Evolutionary conservation across 1,284 basidiomycete species (phyloP).

Genomic region (Trichosporon asahii): DNA sequence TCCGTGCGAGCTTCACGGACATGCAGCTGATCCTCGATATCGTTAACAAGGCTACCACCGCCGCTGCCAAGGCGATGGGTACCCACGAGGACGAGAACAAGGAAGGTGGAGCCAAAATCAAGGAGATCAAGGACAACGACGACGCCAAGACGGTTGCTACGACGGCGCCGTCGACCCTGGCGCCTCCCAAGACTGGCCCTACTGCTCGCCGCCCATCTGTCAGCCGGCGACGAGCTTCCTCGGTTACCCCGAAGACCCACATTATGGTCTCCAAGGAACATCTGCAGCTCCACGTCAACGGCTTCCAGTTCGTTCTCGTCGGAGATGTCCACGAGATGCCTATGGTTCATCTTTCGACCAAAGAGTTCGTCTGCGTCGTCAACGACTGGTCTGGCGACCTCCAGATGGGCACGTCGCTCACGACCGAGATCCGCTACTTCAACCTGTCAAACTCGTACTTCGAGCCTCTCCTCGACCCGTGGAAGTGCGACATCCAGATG

Average conservation of each 20-base stretch:
- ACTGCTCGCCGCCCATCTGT: slow-evolving; percentile 45
- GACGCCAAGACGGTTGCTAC: not conserved
- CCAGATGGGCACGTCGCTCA: slow-evolving; percentile 73
- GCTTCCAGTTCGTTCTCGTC: slow-evolving; percentile 89
- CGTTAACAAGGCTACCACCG: slow-evolving; percentile 78
- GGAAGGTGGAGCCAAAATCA: not conserved
- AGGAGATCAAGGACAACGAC: slow-evolving; percentile 1
- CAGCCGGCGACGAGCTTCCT: slow-evolving; percentile 54
- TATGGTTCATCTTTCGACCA: slow-evolving; percentile 81
- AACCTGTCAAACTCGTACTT: slow-evolving; percentile 97
- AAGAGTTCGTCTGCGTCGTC: slow-evolving; percentile 75
- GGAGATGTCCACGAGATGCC: slow-evolving; percentile 95
- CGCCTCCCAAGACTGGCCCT: slow-evolving; percentile 15
- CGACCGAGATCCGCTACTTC: slow-evolving; percentile 88
- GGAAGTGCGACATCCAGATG: slow-evolving; percentile 70
- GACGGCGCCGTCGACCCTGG: slow-evolving; percentile 26
- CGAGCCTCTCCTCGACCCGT: slow-evolving; percentile 99
- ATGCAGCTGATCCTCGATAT: slow-evolving; percentile 87
- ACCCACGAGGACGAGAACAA: slow-evolving; percentile 13
- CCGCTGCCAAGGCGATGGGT: slow-evolving; percentile 49
- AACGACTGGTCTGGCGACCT: slow-evolving; percentile 93
- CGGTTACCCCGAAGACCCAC: slow-evolving; percentile 37
- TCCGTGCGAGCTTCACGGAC: slow-evolving; percentile 90
- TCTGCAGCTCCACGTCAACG: slow-evolving; percentile 80
- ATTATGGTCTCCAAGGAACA: slow-evolving; percentile 76